phyloP scores from a whole-genome alignment of 2,329 filamentous ascomycete species.

The Didymella arachidicola region DNA sequence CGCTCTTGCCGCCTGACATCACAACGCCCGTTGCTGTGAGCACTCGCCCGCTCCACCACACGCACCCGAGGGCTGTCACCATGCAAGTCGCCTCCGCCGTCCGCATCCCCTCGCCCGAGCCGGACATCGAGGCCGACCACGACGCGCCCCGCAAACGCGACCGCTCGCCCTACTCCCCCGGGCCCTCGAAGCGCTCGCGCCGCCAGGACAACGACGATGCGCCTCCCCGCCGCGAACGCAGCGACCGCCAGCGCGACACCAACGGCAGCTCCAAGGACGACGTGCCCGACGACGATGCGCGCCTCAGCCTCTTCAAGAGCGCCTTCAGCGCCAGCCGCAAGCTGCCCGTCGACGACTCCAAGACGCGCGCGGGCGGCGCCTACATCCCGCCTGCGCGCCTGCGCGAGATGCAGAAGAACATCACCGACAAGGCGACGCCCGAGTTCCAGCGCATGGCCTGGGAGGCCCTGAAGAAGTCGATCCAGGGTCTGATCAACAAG shows the following conservation, averaged over 20 bases:
- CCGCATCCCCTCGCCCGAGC: conserved; percentile 63
- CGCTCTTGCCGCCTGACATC: conserved; percentile 11
- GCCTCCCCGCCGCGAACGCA: conserved; percentile 65
- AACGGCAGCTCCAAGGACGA: conserved; percentile 19
- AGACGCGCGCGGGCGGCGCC: conserved; percentile 91
- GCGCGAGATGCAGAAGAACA: conserved; percentile 91
- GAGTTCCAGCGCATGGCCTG: conserved; percentile 99
- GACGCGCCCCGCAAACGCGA: conserved; percentile 62
- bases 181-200: conserved; percentile 50
- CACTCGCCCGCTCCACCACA: not conserved
- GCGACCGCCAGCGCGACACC: conserved; percentile 64
- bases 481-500: conserved; percentile 99
- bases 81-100: conserved; percentile 58
- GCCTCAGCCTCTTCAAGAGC: conserved; percentile 48
- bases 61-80: conserved; percentile 18
- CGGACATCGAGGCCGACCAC: conserved; percentile 52
- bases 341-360: conserved; percentile 91
- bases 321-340: conserved; percentile 62
- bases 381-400: conserved; percentile 94
- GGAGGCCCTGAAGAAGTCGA: conserved; percentile 98
- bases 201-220: conserved; percentile 43
- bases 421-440: conserved; percentile 94
- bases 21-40: conserved; percentile 5
- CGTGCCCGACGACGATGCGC: conserved; percentile 44
- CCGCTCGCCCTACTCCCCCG: conserved; percentile 56